These are phyloP conservation scores for Chlorociboria aeruginascens DNA, from an alignment of 495 filamentous ascomycete genomes.

Conservation along the genomic window DNA sequence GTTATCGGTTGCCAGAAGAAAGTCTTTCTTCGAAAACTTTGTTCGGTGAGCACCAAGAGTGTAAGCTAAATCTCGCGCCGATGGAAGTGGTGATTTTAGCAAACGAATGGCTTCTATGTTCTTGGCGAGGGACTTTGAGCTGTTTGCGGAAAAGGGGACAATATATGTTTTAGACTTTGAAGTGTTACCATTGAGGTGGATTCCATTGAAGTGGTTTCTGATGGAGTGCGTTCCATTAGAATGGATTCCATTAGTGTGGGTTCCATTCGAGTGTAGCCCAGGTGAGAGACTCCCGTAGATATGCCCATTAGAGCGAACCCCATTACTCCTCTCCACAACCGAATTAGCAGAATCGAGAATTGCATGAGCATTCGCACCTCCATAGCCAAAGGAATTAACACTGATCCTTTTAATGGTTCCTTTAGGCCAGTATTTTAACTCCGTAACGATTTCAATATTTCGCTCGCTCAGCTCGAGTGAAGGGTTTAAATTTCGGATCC, in stretches of 20 bases:
- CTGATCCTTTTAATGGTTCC: not conserved
- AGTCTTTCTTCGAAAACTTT: constrained; percentile 17
- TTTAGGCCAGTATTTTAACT: constrained; percentile 4
- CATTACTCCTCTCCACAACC: not conserved
- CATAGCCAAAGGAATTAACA: constrained; percentile 38
- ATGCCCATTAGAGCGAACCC: not conserved
- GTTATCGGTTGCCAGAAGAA: too few relatives aligned
- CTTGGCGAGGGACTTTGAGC: too few relatives aligned
- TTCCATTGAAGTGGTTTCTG: too few relatives aligned
- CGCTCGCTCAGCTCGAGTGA: constrained; percentile 20
- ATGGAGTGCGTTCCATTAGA: too few relatives aligned
- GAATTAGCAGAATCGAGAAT: constrained; percentile 32
- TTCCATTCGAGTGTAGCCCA: too few relatives aligned
- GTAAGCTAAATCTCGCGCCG: constrained; percentile 1
- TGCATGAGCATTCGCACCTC: constrained; percentile 45
- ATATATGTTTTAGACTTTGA: too few relatives aligned
- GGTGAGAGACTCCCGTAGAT: too few relatives aligned
- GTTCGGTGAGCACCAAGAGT: constrained; percentile 30
- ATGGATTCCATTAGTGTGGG: too few relatives aligned
- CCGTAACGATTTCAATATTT: constrained; percentile 17
- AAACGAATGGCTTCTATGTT: too few relatives aligned
- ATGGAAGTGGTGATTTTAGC: too few relatives aligned
- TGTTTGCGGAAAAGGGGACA: too few relatives aligned
- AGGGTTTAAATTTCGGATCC: constrained; percentile 23
- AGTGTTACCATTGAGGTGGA: too few relatives aligned